phyloP scores from a whole-genome alignment of 495 filamentous ascomycete genomes.

The Trichocladium uniseriatum region DNA sequence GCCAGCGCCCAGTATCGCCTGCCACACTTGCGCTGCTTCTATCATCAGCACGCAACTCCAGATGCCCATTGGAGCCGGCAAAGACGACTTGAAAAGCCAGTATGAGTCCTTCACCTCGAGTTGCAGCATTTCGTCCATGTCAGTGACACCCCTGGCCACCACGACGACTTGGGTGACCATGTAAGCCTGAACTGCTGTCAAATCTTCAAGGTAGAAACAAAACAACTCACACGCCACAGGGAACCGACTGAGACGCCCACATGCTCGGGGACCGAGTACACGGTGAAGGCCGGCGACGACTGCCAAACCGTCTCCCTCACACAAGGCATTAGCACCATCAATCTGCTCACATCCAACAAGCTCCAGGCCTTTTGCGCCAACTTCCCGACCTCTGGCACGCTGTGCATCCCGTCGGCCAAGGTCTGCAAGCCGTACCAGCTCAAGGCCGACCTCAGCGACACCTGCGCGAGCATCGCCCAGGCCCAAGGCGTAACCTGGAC shows the following conservation, averaged over 20 bases:
- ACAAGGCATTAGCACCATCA: slow-evolving; percentile 12
- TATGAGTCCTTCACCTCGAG: no score
- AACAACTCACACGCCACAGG: neutral
- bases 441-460: slow-evolving; percentile 17
- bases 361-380: slow-evolving; percentile 9
- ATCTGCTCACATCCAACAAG: slow-evolving; percentile 18
- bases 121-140: no score
- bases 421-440: neutral
- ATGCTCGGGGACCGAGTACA: slow-evolving; percentile 17
- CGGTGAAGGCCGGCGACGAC: slow-evolving; percentile 10
- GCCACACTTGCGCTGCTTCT: no score
- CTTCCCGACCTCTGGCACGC: slow-evolving; percentile 13
- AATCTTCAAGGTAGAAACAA: no score
- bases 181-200: no score
- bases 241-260: neutral
- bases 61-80: no score
- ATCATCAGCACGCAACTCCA: no score
- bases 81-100: no score
- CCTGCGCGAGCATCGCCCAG: slow-evolving; percentile 21
- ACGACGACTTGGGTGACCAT: no score
- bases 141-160: no score
- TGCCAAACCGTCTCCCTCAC: slow-evolving; percentile 13
- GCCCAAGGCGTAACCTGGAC: slow-evolving; percentile 22
- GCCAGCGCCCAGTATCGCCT: no score
- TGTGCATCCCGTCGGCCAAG: slow-evolving; percentile 15